Base-by-base conservation (phyloP, 2,329 filamentous ascomycete species). In the Neophaeococcomyces aloes region DNA sequence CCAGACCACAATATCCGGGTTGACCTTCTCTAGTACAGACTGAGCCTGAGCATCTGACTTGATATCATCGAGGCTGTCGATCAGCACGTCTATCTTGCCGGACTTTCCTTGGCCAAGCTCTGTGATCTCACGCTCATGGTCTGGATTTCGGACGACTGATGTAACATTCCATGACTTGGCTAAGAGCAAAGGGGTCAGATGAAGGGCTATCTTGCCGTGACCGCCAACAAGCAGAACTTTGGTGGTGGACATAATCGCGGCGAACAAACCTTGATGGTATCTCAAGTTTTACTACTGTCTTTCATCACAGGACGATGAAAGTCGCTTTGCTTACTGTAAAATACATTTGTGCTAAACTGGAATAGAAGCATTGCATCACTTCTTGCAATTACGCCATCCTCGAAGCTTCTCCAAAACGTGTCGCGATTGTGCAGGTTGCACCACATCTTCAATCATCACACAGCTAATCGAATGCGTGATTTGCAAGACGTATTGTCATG, bases 221-320 rank as follows among this genome's bases (percentile, higher is more conserved):
- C 85, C 86, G 57, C 85, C 85, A 50, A 91, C 75, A 52, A 91
- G 65, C 48, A 88, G 78, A 47, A 88, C 76, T 58, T 76, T 69
- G 61, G 67, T 51, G 34, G 53, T 30, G 21, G 35, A 30, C 40
- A 43, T 43, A 17, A 8, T 43, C 7, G 23, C 30, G 15, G n/a
- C 10, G 19, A 7, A 14, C 31, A n/a, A 30, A 30, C n/a, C 29
- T n/a, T n/a, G n/a, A n/a, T n/a, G n/a, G n/a, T n/a, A n/a, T n/a
- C n/a, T n/a, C n/a, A n/a, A n/a, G n/a, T n/a, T n/a, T n/a, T n/a
- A n/a, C n/a, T n/a, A n/a, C n/a, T n/a, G n/a, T n/a, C n/a, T n/a
- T n/a, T n/a, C n/a, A n/a, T n/a, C n/a, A n/a, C n/a, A n/a, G n/a
- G n/a, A n/a, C n/a, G n/a, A n/a, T n/a, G n/a, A n/a, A n/a, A n/a